phyloP scores from a whole-genome alignment of 352 stramenopile genomes.

The Globisporangium uncinulatum region DNA sequence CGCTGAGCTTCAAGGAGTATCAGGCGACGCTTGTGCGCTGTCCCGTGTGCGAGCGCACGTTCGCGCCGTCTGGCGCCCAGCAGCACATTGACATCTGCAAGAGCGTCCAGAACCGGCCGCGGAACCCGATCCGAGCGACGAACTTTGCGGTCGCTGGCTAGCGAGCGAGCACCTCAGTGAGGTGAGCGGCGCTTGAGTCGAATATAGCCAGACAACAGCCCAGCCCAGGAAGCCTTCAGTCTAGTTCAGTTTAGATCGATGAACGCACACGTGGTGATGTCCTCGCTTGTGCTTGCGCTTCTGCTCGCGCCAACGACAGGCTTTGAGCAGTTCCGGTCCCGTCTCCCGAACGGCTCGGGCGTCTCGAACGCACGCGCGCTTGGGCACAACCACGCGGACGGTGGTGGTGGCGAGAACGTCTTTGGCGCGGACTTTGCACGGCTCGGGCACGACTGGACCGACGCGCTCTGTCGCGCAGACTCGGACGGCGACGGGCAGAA shows the following conservation, averaged over 20 bases:
- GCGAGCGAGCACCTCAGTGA: neutral
- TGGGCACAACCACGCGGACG: conserved; percentile 1
- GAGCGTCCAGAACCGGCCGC: conserved; percentile 71
- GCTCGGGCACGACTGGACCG: conserved; percentile 19
- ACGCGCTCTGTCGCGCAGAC: conserved; percentile 28
- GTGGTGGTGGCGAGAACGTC: conserved; percentile 2
- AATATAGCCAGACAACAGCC: too few relatives aligned
- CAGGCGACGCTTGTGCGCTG: conserved; percentile 78
- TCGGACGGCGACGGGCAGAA: conserved; percentile 35
- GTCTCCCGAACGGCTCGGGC: conserved; percentile 2
- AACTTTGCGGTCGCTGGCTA: conserved; percentile 68
- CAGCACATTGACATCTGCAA: conserved; percentile 86
- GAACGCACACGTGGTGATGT: neutral
- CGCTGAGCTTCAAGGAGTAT: conserved; percentile 70
- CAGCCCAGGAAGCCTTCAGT: too few relatives aligned
- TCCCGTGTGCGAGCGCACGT: conserved; percentile 73
- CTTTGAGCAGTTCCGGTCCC: conserved; percentile 9
- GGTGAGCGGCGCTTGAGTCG: too few relatives aligned
- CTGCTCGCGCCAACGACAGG: neutral
- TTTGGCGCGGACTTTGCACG: conserved; percentile 6
- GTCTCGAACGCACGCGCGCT: neutral
- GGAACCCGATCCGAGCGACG: conserved; percentile 51
- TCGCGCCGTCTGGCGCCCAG: conserved; percentile 73
- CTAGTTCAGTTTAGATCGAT: too few relatives aligned
- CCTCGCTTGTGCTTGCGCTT: neutral